Evolutionary conservation across 2,329 filamentous ascomycete species (phyloP).

Genomic region (Pseudogymnoascus sp.): DNA sequence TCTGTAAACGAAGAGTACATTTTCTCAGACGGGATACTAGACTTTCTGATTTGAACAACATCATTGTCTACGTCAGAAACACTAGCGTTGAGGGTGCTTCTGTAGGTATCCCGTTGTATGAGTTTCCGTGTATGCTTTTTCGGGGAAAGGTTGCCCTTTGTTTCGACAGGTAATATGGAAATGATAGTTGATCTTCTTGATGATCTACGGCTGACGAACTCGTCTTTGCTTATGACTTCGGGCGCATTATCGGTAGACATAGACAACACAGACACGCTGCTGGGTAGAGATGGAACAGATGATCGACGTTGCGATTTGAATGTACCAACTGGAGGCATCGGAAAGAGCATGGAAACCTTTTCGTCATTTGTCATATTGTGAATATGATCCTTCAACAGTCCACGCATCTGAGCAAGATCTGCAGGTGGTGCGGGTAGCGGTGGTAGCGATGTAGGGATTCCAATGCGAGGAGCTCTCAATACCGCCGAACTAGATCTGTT

Average conservation of each 20-base stretch:
- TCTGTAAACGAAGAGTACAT: background rate
- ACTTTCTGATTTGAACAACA: background rate
- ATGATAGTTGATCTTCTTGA: constrained; percentile 25
- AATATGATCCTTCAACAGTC: constrained; percentile 42
- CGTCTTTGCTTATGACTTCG: constrained; percentile 18
- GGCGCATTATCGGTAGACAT: constrained; percentile 14
- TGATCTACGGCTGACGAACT: constrained; percentile 18
- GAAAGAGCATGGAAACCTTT: constrained; percentile 45
- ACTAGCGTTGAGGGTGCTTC: background rate
- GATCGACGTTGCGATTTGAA: constrained; percentile 29
- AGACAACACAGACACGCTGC: constrained; percentile 16
- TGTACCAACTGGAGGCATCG: constrained; percentile 27
- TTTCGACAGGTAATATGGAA: constrained; percentile 1
- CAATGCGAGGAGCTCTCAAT: constrained; percentile 38
- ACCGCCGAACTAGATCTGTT: constrained; percentile 43
- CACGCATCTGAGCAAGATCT: constrained; percentile 30
- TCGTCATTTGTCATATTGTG: constrained; percentile 51
- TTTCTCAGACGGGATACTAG: background rate
- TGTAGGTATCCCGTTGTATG: background rate
- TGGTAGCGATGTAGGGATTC: background rate
- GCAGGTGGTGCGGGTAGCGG: constrained; percentile 36
- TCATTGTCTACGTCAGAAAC: background rate
- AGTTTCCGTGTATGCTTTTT: background rate
- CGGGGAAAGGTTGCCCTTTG: background rate
- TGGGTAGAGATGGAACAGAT: constrained; percentile 38